These are phyloP conservation scores for Penicillium daleae DNA, from an alignment of 495 filamentous ascomycete species.

Conservation along the genomic window DNA sequence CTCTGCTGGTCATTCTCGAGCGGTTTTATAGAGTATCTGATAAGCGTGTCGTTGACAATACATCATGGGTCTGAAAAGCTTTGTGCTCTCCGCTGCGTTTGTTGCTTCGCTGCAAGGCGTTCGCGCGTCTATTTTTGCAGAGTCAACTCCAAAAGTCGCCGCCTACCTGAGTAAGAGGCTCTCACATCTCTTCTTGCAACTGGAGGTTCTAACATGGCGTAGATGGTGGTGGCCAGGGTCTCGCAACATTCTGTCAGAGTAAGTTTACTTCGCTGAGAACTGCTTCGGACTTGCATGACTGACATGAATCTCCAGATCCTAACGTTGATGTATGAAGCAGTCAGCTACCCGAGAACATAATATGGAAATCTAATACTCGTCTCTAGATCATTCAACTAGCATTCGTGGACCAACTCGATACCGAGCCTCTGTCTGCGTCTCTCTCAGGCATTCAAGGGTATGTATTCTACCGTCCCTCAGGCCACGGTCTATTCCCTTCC, in stretches of 20 bases:
- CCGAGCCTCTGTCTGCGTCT: neutral
- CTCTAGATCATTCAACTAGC: conserved; percentile 13
- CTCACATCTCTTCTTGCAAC: neutral
- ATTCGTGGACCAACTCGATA: conserved; percentile 6
- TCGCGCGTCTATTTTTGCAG: neutral
- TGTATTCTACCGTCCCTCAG: neutral
- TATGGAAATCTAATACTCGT: neutral
- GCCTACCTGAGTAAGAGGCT: conserved; percentile 1
- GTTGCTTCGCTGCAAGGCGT: conserved; percentile 11
- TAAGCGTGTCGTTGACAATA: neutral
- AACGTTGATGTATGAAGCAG: conserved; percentile 5
- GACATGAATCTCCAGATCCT: neutral
- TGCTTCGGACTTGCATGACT: neutral
- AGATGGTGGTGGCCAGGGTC: conserved; percentile 10
- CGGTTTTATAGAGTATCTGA: neutral
- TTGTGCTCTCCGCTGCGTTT: neutral
- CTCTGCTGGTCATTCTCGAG: neutral
- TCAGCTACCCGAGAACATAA: too few relatives aligned
- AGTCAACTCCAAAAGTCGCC: conserved; percentile 3
- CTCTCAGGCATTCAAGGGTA: conserved; percentile 5
- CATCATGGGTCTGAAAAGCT: conserved; percentile 2
- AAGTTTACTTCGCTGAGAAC: neutral
- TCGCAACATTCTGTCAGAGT: conserved; percentile 10
- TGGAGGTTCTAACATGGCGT: neutral
- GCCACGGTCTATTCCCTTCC: too few relatives aligned